Evolutionary conservation across 768 basidiomycete species (phyloP), one percentile per base, ranked within the genome.

Genomic region (Boletellus ananiceps): DNA sequence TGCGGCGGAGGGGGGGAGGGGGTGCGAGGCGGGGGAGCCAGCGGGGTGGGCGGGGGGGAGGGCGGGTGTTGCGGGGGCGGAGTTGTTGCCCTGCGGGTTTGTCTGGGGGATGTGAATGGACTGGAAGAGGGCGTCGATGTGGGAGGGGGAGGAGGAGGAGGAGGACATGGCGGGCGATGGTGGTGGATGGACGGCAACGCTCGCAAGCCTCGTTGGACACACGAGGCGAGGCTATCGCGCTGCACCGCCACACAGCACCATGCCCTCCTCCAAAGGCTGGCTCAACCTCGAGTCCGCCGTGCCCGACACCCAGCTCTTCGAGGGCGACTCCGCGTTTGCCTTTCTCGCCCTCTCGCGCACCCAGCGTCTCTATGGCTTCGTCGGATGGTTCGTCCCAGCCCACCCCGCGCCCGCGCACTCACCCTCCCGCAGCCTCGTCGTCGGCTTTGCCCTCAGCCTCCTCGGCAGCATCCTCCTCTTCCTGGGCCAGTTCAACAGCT

Each of bases 281-380:
- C 79, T 91, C 65, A 92, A 93, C 62, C 81, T 93, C 60, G 88
- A 91, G 58, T 60, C 84, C 4, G 85, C 79, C 14, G 77, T 89
- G 33, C 84, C 89, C 6, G 88, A 92, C 60, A 84, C 79, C 34
- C 83, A 86, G 54, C 86, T 87, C 70, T 92, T 92, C 53, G 89
- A 94, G 70, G 86, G 90, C 23, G 88, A 93, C 60, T 86, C 91
- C 12, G 91, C 93, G 7, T 95, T 91, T 76, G 78, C 77, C 50
- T 83, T 82, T 51, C 74, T 96, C 11, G 83, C 83, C 2, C 73
- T 95, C 46, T 86, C 91, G 33, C 77, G 84, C 56, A 89, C 78
- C 15, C 85, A 91, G 57, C 71, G 93, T 43, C 69, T 96, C 52
- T 93, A 93, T 69, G 93, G 93, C 11, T 95, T 96, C 62, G 68